Percentiles rank a stretch among this genome's conserved stretches.
phyloP scores from a whole-genome alignment of 495 filamentous ascomycete species.

The Tuber calosporum region DNA sequence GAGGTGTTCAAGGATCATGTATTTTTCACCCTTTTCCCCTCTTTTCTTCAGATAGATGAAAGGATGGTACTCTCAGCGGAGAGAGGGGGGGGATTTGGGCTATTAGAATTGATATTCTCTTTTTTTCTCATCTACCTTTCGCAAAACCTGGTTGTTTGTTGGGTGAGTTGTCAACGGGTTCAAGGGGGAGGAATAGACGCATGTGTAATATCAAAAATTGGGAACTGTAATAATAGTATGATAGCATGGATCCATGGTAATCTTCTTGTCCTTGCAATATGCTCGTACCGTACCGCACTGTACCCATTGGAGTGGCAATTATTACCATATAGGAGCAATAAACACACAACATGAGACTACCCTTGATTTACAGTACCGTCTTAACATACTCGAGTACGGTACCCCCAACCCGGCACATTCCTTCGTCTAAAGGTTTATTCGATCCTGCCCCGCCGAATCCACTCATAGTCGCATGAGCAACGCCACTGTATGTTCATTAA shows the following conservation, averaged over 20 bases:
- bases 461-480: neutral
- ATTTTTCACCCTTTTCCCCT: neutral
- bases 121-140: neutral
- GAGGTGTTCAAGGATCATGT: neutral
- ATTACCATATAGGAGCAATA: neutral
- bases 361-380: neutral
- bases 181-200: neutral
- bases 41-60: neutral
- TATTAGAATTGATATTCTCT: neutral
- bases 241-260: neutral
- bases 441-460: neutral
- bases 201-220: neutral
- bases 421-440: neutral
- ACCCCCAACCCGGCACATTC: neutral
- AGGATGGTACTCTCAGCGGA: neutral
- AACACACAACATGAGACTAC: neutral
- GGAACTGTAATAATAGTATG: neutral
- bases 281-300: neutral
- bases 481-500: neutral
- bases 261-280: neutral
- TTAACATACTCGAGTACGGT: too few species aligned
- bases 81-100: too few species aligned
- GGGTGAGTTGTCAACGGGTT: neutral
- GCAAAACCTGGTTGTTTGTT: neutral
- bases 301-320: neutral